Percentiles rank a stretch among this genome's conserved stretches.
These are phyloP conservation scores for Plasmodium fragile DNA, from an alignment of 169 alveolate species.

Conservation along the genomic window DNA sequence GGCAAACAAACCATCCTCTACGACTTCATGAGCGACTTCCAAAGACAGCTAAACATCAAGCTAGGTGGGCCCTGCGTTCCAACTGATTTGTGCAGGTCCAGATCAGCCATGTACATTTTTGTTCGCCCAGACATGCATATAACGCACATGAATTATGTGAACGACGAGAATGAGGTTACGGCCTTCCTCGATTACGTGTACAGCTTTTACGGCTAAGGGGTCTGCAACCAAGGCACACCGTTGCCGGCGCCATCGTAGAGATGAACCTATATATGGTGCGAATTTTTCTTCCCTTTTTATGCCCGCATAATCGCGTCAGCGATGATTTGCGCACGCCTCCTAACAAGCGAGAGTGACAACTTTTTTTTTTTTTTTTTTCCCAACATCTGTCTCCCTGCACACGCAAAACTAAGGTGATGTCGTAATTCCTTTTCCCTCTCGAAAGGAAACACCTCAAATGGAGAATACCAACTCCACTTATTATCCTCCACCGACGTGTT, in stretches of 20 bases:
- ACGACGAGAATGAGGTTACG: conserved; percentile 12
- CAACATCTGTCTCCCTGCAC: neutral
- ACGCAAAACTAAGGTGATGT: neutral
- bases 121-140: conserved; percentile 41
- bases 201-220: conserved; percentile 30
- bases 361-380: neutral
- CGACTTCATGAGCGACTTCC: conserved; percentile 45
- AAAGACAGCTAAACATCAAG: conserved; percentile 30
- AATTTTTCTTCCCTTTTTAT: neutral
- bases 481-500: neutral
- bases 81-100: neutral
- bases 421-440: neutral
- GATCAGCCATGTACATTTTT: conserved; percentile 54
- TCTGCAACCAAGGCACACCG: neutral
- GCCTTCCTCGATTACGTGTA: conserved; percentile 34
- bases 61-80: neutral
- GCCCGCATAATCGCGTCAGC: neutral
- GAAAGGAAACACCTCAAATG: neutral
- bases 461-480: neutral
- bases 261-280: neutral
- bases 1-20: conserved; percentile 21
- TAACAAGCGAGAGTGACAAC: neutral
- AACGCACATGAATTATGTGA: conserved; percentile 53
- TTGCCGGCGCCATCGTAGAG: neutral
- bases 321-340: neutral